Conservation (phyloP, 148 eudicot species). For the Beta vulgaris region DNA sequence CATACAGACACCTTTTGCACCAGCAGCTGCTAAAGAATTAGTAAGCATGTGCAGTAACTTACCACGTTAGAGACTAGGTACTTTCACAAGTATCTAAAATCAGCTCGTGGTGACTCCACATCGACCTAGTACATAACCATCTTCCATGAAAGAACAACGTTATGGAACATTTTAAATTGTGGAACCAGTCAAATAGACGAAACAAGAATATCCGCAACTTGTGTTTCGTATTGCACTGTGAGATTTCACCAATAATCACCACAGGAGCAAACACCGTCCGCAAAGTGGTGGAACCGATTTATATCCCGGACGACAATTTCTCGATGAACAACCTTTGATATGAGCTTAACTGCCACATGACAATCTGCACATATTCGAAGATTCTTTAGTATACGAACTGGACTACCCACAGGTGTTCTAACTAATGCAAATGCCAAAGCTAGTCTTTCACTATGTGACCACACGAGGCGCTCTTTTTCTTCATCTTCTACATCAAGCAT, state of each 20-base stretch:
- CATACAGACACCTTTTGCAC: neutral
- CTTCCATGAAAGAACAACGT: neutral
- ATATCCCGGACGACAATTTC: conserved; percentile 85
- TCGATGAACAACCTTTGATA: conserved; percentile 61
- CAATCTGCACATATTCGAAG: conserved; percentile 82
- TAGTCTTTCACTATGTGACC: conserved; percentile 89
- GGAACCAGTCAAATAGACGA: neutral
- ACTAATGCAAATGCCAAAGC: conserved; percentile 79
- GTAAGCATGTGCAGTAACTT: neutral
- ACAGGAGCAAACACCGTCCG: conserved; percentile 72
- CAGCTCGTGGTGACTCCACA: neutral
- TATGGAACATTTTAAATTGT: neutral
- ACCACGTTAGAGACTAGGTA: neutral
- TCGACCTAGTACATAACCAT: neutral
- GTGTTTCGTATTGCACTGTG: neutral
- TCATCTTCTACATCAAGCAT: conserved; percentile 76
- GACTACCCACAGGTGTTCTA: conserved; percentile 51
- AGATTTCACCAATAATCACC: conserved; percentile 74
- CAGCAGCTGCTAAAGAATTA: neutral
- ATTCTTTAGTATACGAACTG: conserved; percentile 83
- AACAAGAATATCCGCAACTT: neutral
- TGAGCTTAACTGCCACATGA: conserved; percentile 60
- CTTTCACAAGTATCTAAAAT: neutral
- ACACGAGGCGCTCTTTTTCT: conserved; percentile 68
- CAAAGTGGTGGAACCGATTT: conserved; percentile 85